These are phyloP conservation scores for Colletotrichum sp. DNA, from an alignment of 2,329 filamentous ascomycete genomes.

Conservation along the genomic window DNA sequence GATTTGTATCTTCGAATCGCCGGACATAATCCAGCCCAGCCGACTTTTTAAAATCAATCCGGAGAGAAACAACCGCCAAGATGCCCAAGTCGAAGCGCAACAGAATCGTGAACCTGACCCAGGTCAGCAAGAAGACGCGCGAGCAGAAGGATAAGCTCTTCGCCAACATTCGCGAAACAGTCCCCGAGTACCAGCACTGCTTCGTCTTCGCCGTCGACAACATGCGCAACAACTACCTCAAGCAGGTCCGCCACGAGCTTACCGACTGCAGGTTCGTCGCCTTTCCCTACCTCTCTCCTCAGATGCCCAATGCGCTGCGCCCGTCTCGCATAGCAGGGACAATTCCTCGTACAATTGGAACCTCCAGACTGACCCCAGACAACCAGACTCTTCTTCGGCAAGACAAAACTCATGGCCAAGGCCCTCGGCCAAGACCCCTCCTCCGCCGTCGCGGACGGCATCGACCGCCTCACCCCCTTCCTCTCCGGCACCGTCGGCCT, in stretches of 20 bases:
- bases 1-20: not conserved
- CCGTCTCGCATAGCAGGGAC: not conserved
- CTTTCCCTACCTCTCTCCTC: not conserved
- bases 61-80: constrained; percentile 31
- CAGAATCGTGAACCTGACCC: constrained; percentile 86
- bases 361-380: not conserved
- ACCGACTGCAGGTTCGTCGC: constrained; percentile 76
- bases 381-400: constrained; percentile 91
- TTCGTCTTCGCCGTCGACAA: constrained; percentile 95
- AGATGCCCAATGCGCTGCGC: not conserved
- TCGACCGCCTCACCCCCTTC: constrained; percentile 71
- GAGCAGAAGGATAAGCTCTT: constrained; percentile 92
- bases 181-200: constrained; percentile 86
- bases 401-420: constrained; percentile 98
- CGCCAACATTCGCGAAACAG: constrained; percentile 82
- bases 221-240: constrained; percentile 97
- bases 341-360: not conserved
- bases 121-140: constrained; percentile 90
- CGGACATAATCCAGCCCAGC: not conserved
- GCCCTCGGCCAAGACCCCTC: constrained; percentile 82
- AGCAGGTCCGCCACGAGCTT: constrained; percentile 86
- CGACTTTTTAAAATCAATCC: not conserved
- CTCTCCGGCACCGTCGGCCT: constrained; percentile 86
- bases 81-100: constrained; percentile 98
- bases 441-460: constrained; percentile 81